Evolutionary conservation across 441 rosid genomes (phyloP).

Genomic region (Croton setiger): DNA sequence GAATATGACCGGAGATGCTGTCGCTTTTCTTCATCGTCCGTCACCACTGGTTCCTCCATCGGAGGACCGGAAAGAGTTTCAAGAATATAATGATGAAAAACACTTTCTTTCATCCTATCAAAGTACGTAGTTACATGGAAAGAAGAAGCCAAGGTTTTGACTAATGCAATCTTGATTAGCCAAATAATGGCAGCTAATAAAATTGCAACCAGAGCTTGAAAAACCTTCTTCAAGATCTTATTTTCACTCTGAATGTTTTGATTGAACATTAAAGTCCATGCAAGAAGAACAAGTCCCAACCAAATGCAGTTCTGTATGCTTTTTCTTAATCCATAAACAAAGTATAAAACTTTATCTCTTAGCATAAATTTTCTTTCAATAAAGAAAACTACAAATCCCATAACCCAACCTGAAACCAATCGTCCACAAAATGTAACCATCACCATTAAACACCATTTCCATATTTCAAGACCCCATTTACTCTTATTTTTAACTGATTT

Average conservation of each 20-base stretch:
- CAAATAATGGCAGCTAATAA: constrained; percentile 36
- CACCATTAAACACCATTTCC: constrained; percentile 51
- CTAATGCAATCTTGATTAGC: constrained; percentile 35
- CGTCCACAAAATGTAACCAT: constrained; percentile 42
- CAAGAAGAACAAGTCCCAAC: constrained; percentile 41
- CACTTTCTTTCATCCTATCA: constrained; percentile 40
- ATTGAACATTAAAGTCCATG: constrained; percentile 50
- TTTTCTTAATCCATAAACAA: no score
- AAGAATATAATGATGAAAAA: constrained; percentile 38
- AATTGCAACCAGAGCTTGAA: constrained; percentile 31
- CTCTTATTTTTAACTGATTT: background rate
- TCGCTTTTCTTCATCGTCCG: constrained; percentile 4
- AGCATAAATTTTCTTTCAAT: constrained; percentile 45
- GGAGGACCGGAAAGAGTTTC: constrained; percentile 38
- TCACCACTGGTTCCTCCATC: constrained; percentile 21
- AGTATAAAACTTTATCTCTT: constrained; percentile 50
- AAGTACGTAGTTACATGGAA: constrained; percentile 39
- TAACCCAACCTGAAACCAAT: constrained; percentile 41
- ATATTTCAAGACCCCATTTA: constrained; percentile 15
- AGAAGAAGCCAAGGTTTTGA: constrained; percentile 37
- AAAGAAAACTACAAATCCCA: constrained; percentile 35
- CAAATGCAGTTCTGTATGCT: constrained; percentile 44
- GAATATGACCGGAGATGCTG: background rate
- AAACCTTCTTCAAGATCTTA: constrained; percentile 31
- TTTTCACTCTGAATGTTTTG: constrained; percentile 21